phyloP scores from a whole-genome alignment of 148 eudicot genomes.

The Mesembryanthemum crystallinum region DNA sequence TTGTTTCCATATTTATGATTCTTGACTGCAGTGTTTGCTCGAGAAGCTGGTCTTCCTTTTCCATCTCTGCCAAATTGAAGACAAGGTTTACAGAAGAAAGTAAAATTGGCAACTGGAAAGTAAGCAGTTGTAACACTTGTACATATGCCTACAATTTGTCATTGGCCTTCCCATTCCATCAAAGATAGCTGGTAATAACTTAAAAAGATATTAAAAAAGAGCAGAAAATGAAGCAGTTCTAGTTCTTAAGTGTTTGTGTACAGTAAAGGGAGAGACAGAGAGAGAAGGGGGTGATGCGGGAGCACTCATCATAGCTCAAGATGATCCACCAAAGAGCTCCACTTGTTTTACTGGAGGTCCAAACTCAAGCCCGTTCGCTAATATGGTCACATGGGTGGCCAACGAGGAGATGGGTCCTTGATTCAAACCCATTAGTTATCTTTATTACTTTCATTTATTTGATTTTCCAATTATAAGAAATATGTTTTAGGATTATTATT shows the following conservation, averaged over 20 bases:
- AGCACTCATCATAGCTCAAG: too few species aligned
- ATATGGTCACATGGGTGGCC: too few species aligned
- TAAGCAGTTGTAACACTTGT: not conserved
- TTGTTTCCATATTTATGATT: slow-evolving; percentile 49
- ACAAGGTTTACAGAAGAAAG: not conserved
- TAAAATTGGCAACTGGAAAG: slow-evolving; percentile 2
- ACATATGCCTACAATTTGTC: not conserved
- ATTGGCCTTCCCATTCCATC: not conserved
- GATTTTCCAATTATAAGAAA: too few species aligned
- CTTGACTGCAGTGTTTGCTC: slow-evolving; percentile 66
- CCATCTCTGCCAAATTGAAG: slow-evolving; percentile 51
- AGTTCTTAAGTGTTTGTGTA: not conserved
- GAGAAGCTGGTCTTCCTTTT: slow-evolving; percentile 83
- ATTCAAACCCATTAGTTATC: too few species aligned
- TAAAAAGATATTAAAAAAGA: not conserved
- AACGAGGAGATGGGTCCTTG: too few species aligned
- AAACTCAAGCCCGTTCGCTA: too few species aligned
- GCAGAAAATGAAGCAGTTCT: not conserved
- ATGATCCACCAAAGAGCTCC: too few species aligned
- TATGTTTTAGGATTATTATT: too few species aligned
- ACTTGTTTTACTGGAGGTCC: too few species aligned
- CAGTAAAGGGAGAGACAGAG: too few species aligned
- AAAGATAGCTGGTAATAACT: not conserved
- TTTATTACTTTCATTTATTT: too few species aligned
- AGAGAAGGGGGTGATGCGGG: too few species aligned